phyloP scores from a whole-genome alignment of 306 rosid species.

The Bauhinia variegata region DNA sequence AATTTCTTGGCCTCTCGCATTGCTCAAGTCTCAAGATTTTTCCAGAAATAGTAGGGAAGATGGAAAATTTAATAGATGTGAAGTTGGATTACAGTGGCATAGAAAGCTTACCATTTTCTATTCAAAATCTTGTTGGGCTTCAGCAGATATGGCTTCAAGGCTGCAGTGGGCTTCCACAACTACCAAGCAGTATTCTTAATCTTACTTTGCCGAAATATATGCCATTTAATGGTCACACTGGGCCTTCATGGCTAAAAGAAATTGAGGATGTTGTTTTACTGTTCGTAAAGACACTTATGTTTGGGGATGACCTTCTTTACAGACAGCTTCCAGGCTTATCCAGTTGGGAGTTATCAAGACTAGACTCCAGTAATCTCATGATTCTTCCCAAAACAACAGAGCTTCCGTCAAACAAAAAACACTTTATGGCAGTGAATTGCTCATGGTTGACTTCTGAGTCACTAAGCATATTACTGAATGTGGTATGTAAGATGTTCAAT shows the following conservation, averaged over 20 bases:
- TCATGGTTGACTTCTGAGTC: constrained; percentile 30
- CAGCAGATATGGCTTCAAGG: constrained; percentile 13
- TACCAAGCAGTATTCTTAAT: constrained; percentile 1
- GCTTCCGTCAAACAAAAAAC: constrained; percentile 2
- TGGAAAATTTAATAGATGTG: constrained; percentile 4
- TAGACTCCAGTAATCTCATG: neutral
- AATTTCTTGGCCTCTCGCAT: constrained; percentile 1
- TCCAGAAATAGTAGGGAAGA: constrained; percentile 17
- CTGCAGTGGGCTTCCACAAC: neutral
- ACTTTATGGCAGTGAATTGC: constrained; percentile 20
- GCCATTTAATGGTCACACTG: too few relatives aligned
- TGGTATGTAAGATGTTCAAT: neutral
- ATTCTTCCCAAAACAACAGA: constrained; percentile 12
- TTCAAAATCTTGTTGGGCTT: constrained; percentile 15
- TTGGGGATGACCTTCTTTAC: too few relatives aligned
- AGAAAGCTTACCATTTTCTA: constrained; percentile 24
- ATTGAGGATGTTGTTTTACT: too few relatives aligned
- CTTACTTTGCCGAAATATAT: neutral
- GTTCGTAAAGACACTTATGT: too few relatives aligned
- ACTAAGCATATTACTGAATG: constrained; percentile 17
- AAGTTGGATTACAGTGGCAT: constrained; percentile 20
- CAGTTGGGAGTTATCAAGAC: too few relatives aligned
- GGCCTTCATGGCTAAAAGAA: too few relatives aligned
- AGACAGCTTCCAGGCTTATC: too few relatives aligned
- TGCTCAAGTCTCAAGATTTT: constrained; percentile 9